Evolutionary conservation across 805 yeast species (phyloP).

Genomic region (Clavispora santaluciae): DNA sequence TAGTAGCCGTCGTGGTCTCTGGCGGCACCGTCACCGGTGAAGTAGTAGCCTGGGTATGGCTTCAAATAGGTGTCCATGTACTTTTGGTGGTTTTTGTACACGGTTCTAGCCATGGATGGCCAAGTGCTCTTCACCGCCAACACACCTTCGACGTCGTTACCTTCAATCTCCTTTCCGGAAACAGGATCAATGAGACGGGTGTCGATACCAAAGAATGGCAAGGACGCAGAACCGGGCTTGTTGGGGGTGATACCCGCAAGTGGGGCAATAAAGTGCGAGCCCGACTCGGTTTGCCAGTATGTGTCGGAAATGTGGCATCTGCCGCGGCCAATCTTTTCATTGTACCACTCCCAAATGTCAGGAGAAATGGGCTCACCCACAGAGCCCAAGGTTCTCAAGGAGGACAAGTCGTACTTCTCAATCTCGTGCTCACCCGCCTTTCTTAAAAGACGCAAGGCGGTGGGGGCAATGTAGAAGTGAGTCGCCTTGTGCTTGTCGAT

Average conservation of each 20-base stretch:
- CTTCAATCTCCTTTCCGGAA: conserved; percentile 62
- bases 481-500: conserved; percentile 67
- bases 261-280: conserved; percentile 75
- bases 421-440: conserved; percentile 66
- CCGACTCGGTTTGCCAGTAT: conserved; percentile 88
- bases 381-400: conserved; percentile 70
- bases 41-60: conserved; percentile 78
- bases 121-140: conserved; percentile 66
- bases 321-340: conserved; percentile 63
- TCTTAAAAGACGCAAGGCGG: conserved; percentile 72
- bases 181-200: conserved; percentile 72
- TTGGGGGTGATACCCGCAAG: conserved; percentile 71
- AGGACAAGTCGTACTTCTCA: conserved; percentile 55
- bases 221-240: conserved; percentile 81
- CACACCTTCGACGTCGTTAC: conserved; percentile 76
- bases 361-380: conserved; percentile 87
- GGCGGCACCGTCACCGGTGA: conserved; percentile 89
- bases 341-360: conserved; percentile 86
- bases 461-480: conserved; percentile 82
- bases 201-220: conserved; percentile 80
- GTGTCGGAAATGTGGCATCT: conserved; percentile 75
- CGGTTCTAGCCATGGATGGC: conserved; percentile 85
- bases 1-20: conserved; percentile 79
- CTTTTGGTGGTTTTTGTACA: conserved; percentile 71
- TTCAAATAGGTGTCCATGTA: conserved; percentile 76